These are phyloP conservation scores for Gossypium mustelinum DNA, from an alignment of 345 rosid genomes.

Conservation along the genomic window DNA sequence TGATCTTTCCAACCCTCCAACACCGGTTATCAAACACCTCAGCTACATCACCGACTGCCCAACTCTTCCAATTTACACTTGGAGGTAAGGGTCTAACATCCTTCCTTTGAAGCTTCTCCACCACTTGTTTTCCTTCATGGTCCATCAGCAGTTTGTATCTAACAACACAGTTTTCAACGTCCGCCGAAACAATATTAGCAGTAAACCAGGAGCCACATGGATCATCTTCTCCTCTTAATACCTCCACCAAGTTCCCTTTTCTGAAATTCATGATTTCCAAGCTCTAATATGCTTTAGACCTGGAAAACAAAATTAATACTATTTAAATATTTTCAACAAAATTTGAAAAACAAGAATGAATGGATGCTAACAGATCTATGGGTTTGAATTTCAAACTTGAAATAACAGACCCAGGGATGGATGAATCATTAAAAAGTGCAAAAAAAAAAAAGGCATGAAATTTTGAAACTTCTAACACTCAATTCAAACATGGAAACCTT, in stretches of 20 bases:
- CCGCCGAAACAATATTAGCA: slow-evolving; percentile 26
- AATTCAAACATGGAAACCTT: slow-evolving; percentile 1
- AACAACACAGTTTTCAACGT: slow-evolving; percentile 22
- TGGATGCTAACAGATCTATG: background rate
- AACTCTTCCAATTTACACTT: slow-evolving; percentile 21
- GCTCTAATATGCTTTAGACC: slow-evolving; percentile 4
- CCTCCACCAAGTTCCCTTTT: slow-evolving; percentile 33
- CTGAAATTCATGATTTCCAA: slow-evolving; percentile 26
- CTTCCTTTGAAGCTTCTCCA: slow-evolving; percentile 25
- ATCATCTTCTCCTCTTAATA: slow-evolving; percentile 30
- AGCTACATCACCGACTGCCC: slow-evolving; percentile 34
- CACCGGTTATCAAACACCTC: slow-evolving; percentile 35
- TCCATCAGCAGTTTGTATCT: slow-evolving; percentile 23
- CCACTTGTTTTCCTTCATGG: slow-evolving; percentile 15
- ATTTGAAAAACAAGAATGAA: background rate
- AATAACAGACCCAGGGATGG: background rate
- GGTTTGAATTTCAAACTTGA: background rate
- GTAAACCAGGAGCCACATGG: slow-evolving; percentile 40
- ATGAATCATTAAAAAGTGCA: background rate
- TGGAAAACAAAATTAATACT: slow-evolving; percentile 9
- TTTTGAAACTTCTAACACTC: background rate
- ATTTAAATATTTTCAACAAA: background rate
- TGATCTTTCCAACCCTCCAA: slow-evolving; percentile 39
- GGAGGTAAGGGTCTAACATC: slow-evolving; percentile 37
- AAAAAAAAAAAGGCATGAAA: background rate